Percentiles rank a stretch among this genome's conserved stretches.
These are phyloP conservation scores for Apiospora marii DNA, from an alignment of 2,329 filamentous ascomycete species.

Conservation along the genomic window DNA sequence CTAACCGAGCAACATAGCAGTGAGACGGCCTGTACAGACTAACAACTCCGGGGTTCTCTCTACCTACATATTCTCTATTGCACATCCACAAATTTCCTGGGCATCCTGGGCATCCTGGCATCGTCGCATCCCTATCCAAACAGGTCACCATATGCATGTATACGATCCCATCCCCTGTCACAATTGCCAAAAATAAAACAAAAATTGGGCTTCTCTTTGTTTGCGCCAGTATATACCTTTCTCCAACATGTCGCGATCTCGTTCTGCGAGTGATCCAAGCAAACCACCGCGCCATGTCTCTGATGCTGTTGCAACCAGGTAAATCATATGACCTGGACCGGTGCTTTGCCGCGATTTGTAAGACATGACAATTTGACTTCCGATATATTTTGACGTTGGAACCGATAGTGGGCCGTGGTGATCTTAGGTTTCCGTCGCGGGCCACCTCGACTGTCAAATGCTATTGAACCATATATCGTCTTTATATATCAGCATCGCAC, in stretches of 20 bases:
- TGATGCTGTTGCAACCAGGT: not conserved
- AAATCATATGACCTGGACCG: not conserved
- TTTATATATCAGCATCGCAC: not conserved
- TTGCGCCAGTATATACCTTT: not conserved
- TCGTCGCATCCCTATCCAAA: not conserved
- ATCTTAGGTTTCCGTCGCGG: not conserved
- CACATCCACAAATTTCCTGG: not conserved
- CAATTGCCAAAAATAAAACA: not conserved
- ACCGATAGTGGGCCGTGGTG: not conserved
- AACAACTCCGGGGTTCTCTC: not conserved
- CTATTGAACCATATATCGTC: conserved; percentile 12
- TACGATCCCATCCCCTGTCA: not conserved
- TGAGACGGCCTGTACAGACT: not conserved
- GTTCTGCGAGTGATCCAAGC: not conserved
- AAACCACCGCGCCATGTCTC: not conserved
- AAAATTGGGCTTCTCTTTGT: not conserved
- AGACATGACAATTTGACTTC: not conserved
- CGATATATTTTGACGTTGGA: not conserved
- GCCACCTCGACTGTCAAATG: not conserved
- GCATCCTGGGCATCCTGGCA: not conserved
- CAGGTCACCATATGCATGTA: not conserved
- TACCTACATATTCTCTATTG: not conserved
- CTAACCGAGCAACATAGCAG: not conserved
- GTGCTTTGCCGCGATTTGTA: not conserved
- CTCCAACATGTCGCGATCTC: not conserved